phyloP scores from a whole-genome alignment of 331 rosid species.

The Malus hybrid region DNA sequence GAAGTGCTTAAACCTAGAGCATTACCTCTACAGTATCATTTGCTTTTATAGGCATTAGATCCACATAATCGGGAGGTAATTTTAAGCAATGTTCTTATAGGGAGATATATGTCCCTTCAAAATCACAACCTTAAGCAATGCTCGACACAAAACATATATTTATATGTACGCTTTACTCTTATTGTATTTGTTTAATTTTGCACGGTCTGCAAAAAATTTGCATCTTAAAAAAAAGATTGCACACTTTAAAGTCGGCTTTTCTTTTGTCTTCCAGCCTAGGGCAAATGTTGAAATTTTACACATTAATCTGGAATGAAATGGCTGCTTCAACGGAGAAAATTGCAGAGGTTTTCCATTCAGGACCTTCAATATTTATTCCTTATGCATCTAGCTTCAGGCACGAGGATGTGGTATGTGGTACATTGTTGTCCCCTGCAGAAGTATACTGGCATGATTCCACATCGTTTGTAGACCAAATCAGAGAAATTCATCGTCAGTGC shows the following conservation, averaged over 20 bases:
- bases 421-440: constrained; percentile 49
- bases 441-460: constrained; percentile 76
- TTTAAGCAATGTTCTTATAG: not conserved
- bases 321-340: constrained; percentile 49
- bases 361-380: constrained; percentile 75
- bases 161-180: not conserved
- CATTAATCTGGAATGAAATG: constrained; percentile 76
- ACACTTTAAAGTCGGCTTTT: constrained; percentile 5
- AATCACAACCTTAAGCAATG: no score
- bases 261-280: constrained; percentile 42
- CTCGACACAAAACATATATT: not conserved
- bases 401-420: constrained; percentile 57
- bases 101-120: not conserved
- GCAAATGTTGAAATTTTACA: constrained; percentile 76
- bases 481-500: constrained; percentile 28
- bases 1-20: not conserved
- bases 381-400: constrained; percentile 35
- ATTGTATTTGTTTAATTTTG: constrained; percentile 1
- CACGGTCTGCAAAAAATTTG: not conserved
- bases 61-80: not conserved
- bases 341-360: constrained; percentile 48
- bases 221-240: not conserved
- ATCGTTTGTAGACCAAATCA: constrained; percentile 47
- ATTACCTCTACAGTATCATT: not conserved
- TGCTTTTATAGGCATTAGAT: not conserved